Evolutionary conservation across 2,329 filamentous ascomycete genomes (phyloP).

Genomic region (Amylocarpus encephaloides): DNA sequence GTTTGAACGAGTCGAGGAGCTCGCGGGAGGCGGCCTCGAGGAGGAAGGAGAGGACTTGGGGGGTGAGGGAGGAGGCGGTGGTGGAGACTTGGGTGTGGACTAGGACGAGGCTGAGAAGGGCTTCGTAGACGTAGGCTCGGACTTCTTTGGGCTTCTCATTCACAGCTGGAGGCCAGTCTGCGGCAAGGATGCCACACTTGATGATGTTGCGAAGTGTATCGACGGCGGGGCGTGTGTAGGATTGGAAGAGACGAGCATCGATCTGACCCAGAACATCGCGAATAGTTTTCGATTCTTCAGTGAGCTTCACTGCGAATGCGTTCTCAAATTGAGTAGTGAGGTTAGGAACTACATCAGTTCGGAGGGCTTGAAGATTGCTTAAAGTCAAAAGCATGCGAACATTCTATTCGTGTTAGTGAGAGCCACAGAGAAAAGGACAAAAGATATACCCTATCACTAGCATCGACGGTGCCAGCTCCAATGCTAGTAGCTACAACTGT

Average conservation of each 20-base stretch:
- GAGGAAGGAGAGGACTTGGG: constrained; percentile 77
- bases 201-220: constrained; percentile 64
- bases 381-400: constrained; percentile 90
- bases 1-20: constrained; percentile 74
- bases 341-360: constrained; percentile 73
- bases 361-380: constrained; percentile 81
- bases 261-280: constrained; percentile 87
- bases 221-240: constrained; percentile 77
- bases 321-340: constrained; percentile 92
- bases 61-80: constrained; percentile 67
- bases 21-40: constrained; percentile 75
- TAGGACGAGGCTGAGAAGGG: constrained; percentile 77
- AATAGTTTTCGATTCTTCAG: constrained; percentile 88
- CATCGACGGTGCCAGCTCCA: constrained; percentile 44
- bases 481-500: constrained; percentile 34
- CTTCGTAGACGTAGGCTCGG: constrained; percentile 82
- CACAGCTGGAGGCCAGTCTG: constrained; percentile 62
- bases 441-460: constrained; percentile 43
- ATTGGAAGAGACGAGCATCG: constrained; percentile 82
- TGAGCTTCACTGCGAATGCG: constrained; percentile 87
- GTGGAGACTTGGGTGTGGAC: constrained; percentile 87
- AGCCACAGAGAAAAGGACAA: constrained; percentile 17
- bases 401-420: constrained; percentile 49
- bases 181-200: constrained; percentile 61
- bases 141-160: constrained; percentile 62